Conservation (phyloP, 305 asterid genomes). For the Andrographis paniculata region DNA sequence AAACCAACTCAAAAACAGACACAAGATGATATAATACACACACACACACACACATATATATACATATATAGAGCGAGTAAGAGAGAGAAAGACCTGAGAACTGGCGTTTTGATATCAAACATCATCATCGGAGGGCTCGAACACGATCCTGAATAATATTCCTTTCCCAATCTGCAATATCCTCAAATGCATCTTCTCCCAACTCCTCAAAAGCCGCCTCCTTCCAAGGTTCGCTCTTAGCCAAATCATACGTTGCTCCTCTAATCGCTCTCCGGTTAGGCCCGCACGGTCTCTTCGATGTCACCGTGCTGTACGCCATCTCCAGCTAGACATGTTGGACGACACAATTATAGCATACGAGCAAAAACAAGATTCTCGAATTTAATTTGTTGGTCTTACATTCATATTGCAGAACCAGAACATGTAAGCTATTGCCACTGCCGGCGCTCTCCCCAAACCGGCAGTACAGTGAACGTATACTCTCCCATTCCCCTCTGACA, state of each 20-base stretch:
- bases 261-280: conserved; percentile 72
- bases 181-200: conserved; percentile 56
- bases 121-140: conserved; percentile 48
- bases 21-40: no score
- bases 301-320: conserved; percentile 49
- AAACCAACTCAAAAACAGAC: no score
- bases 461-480: conserved; percentile 90
- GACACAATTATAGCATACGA: neutral
- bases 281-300: conserved; percentile 83
- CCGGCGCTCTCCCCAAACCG: conserved; percentile 94
- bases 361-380: neutral
- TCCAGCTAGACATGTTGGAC: conserved; percentile 36
- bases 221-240: conserved; percentile 62
- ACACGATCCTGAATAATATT: conserved; percentile 62
- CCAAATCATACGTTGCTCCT: conserved; percentile 83
- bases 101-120: conserved; percentile 35
- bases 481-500: conserved; percentile 75
- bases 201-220: conserved; percentile 81
- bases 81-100: no score
- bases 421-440: conserved; percentile 88
- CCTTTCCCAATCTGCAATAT: conserved; percentile 82
- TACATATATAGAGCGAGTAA: no score
- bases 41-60: no score
- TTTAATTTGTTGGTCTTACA: conserved; percentile 25
- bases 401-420: conserved; percentile 80